Percentiles rank a stretch among this genome's conserved stretches.
Evolutionary conservation across 305 asterid species (phyloP).

Genomic region (Withania somnifera): DNA sequence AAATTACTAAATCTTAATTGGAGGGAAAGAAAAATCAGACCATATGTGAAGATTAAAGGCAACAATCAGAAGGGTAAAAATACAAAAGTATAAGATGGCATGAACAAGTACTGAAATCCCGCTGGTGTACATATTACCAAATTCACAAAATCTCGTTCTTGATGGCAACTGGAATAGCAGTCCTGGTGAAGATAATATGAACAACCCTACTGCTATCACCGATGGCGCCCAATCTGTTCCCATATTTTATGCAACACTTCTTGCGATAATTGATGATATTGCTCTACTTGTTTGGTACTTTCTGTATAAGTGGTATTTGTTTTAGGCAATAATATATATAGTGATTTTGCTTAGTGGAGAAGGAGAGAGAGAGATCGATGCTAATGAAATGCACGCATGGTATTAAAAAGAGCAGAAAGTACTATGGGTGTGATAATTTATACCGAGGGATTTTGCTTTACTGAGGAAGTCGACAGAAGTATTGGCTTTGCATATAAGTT

Average conservation of each 20-base stretch:
- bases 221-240: slow-evolving; percentile 92
- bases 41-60: slow-evolving; percentile 70
- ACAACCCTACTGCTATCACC: slow-evolving; percentile 82
- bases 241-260: slow-evolving; percentile 8
- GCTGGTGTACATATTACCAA: slow-evolving; percentile 92
- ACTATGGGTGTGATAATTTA: not conserved
- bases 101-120: slow-evolving; percentile 80
- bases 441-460: not conserved
- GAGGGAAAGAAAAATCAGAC: slow-evolving; percentile 4
- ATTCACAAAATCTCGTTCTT: slow-evolving; percentile 66
- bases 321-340: not conserved
- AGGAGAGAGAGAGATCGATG: slow-evolving; percentile 24
- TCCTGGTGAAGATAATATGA: slow-evolving; percentile 82
- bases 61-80: slow-evolving; percentile 60
- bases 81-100: slow-evolving; percentile 60
- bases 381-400: slow-evolving; percentile 25
- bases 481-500: not conserved
- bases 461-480: not conserved
- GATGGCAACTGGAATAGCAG: slow-evolving; percentile 82
- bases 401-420: not conserved
- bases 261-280: not conserved
- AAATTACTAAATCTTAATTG: not conserved
- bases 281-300: not conserved
- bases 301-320: not conserved
- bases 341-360: slow-evolving; percentile 31